A percentile compares a stretch with the other conserved stretches of the same genome.
These are phyloP conservation scores for Kluyveromyces sp. DNA, from an alignment of 1,139 yeast genomes.

Conservation along the genomic window DNA sequence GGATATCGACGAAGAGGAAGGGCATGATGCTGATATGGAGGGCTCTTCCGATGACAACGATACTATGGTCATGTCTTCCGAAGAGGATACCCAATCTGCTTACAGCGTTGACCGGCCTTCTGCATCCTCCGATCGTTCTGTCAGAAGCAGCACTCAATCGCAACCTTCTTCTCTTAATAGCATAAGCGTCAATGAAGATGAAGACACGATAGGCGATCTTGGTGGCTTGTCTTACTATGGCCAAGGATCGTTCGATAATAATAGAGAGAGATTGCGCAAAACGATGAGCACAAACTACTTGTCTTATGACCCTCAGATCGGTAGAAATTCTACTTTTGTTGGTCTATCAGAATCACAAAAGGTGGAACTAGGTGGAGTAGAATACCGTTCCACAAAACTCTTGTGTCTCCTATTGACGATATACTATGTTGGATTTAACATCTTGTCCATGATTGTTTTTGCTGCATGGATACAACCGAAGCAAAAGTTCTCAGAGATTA, in stretches of 20 bases:
- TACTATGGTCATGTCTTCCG: slow-evolving; percentile 8
- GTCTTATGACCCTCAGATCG: slow-evolving; percentile 85
- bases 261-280: slow-evolving; percentile 7
- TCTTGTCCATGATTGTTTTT: slow-evolving; percentile 50
- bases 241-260: slow-evolving; percentile 17
- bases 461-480: slow-evolving; percentile 57
- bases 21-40: slow-evolving; percentile 27
- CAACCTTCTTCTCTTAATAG: slow-evolving; percentile 16
- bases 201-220: slow-evolving; percentile 6
- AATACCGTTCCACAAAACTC: slow-evolving; percentile 79
- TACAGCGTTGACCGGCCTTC: neutral
- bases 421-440: slow-evolving; percentile 72
- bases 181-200: slow-evolving; percentile 25
- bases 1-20: slow-evolving; percentile 20
- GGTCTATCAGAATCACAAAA: slow-evolving; percentile 76
- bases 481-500: slow-evolving; percentile 37
- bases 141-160: neutral
- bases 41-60: slow-evolving; percentile 31
- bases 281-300: slow-evolving; percentile 56
- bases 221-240: slow-evolving; percentile 21
- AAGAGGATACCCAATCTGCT: slow-evolving; percentile 2
- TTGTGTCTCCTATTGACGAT: slow-evolving; percentile 56
- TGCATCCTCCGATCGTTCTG: neutral
- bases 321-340: slow-evolving; percentile 91
- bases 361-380: slow-evolving; percentile 95